Percentiles rank a stretch among this genome's conserved stretches.
Conservation (phyloP, 768 basidiomycete genomes). For the Paxillus rubicundulus region DNA sequence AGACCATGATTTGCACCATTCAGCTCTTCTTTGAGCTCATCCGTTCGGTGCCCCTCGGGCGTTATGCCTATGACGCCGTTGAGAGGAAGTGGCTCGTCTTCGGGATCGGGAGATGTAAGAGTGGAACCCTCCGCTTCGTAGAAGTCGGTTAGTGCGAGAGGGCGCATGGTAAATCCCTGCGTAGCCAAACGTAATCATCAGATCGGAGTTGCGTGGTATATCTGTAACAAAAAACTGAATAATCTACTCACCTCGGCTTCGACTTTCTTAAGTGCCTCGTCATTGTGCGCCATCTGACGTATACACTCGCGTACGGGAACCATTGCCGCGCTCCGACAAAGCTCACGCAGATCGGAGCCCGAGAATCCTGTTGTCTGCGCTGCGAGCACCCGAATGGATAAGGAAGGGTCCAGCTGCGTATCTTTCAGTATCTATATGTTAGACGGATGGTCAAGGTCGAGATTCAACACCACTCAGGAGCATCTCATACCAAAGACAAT, state of each 20-base stretch:
- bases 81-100: conserved; percentile 23
- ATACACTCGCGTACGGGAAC: conserved; percentile 84
- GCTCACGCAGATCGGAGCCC: conserved; percentile 88
- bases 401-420: conserved; percentile 60
- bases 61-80: not conserved
- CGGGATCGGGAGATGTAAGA: conserved; percentile 25
- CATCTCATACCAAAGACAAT: conserved; percentile 59
- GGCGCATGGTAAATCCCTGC: conserved; percentile 77
- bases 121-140: conserved; percentile 38
- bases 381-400: conserved; percentile 65
- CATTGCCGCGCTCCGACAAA: conserved; percentile 94
- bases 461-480: not conserved
- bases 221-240: not conserved
- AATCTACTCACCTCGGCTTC: conserved; percentile 42
- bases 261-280: conserved; percentile 46
- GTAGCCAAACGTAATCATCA: not conserved
- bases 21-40: not conserved
- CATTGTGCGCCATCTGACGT: conserved; percentile 45
- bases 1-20: not conserved
- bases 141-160: conserved; percentile 72
- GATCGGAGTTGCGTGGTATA: not conserved
- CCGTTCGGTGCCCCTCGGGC: conserved; percentile 1
- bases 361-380: conserved; percentile 70
- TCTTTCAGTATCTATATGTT: conserved; percentile 74
- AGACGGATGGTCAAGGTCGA: not conserved